Evolutionary conservation across 371 early-diverging fungal species (phyloP), one percentile per base, ranked within the genome.

Genomic region (Blakeslea trispora): DNA sequence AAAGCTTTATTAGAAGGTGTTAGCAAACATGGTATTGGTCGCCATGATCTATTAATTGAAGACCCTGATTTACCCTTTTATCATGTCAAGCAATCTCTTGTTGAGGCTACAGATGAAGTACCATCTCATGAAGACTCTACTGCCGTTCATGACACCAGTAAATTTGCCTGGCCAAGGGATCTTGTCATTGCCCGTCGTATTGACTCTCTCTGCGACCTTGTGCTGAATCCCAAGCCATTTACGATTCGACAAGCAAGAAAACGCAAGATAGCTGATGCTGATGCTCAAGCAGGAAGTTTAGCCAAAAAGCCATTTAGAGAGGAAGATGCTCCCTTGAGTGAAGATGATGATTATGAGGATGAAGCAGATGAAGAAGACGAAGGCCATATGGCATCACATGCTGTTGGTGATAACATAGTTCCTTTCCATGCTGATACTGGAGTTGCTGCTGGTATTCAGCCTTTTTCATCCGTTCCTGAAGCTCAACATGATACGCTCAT

Each of bases 21-120:
- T 34, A 84, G 86, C 18, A 81, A 80, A 43, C 90, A 89, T 66
- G 94, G 94, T 21, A 68, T 88, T 32, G 78, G 79, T 21, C 79
- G 92, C 7, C 72, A 71, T 47, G 92, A 92, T 62, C 59, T 88
- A 32, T 78, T 91, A 54, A 74, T 88, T 15, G 79, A 79, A 45
- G 92, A 91, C 63, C 74, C 69, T 17, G 77, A 79, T 11, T 63
- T 85, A n/a, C 82, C 86, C 14, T 87, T 87, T 53, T 64, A 71
- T 28, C 74, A 66, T 5, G 74, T 71, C 47, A 71, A 68, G 37
- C 65, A 74, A 40, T 44, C 54, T 17, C 57, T 74, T 19, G 50
- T 65, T 1, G 63, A 62, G 13, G 64, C 59, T 19, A 46, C 24
- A 5, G 47, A 57, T 5, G 64, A 65, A 14, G 49, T 40, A 3